These are phyloP conservation scores for Suillus weaverae DNA, from an alignment of 768 basidiomycete genomes.

Conservation along the genomic window DNA sequence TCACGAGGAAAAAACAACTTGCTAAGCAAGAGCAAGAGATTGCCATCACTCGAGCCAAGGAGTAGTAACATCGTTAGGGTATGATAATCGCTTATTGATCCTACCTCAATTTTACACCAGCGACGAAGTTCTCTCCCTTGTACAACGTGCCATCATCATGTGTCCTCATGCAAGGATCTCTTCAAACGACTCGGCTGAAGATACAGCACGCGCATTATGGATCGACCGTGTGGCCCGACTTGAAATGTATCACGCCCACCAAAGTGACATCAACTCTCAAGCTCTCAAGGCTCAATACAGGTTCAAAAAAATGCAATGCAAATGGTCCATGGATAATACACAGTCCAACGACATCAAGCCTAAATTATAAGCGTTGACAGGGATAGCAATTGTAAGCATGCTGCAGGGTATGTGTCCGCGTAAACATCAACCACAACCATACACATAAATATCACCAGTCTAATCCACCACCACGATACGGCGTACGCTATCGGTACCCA, in stretches of 20 bases:
- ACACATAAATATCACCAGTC: background rate
- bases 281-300: conserved; percentile 28
- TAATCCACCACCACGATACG: background rate
- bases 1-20: background rate
- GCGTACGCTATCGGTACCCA: conserved; percentile 43
- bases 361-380: conserved; percentile 1
- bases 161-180: too few species aligned
- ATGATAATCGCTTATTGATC: too few species aligned
- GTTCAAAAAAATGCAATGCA: conserved; percentile 33
- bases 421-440: background rate
- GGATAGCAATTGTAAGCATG: background rate
- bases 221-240: too few species aligned
- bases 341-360: background rate
- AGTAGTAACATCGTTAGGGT: too few species aligned
- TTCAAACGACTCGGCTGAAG: too few species aligned
- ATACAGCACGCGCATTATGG: too few species aligned
- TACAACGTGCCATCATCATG: too few species aligned
- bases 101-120: too few species aligned
- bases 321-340: conserved; percentile 1
- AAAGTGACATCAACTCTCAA: too few species aligned
- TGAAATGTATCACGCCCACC: too few species aligned
- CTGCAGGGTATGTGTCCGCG: background rate
- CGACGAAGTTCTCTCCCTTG: too few species aligned
- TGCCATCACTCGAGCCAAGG: background rate
- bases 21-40: conserved; percentile 1